A percentile compares a stretch with the other conserved stretches of the same genome.
These are phyloP conservation scores for Peziza echinospora DNA, from an alignment of 495 filamentous ascomycete species.

Conservation along the genomic window DNA sequence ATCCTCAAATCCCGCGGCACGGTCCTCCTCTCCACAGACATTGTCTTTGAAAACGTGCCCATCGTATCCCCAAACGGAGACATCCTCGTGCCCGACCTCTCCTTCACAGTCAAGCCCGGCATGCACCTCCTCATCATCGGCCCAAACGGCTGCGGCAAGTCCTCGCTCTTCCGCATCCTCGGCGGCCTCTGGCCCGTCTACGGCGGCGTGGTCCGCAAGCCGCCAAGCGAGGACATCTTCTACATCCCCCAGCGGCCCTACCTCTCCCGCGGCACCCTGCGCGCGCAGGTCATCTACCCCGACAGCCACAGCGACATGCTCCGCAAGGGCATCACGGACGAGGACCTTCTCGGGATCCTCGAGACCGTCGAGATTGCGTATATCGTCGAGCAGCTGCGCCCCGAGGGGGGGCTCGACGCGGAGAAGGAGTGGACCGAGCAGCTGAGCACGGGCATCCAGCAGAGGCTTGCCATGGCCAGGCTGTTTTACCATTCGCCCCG, in stretches of 20 bases:
- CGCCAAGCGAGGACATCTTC: constrained; percentile 75
- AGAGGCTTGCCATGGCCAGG: constrained; percentile 92
- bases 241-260: constrained; percentile 96
- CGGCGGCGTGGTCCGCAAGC: constrained; percentile 77
- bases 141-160: constrained; percentile 94
- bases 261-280: constrained; percentile 63
- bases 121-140: constrained; percentile 89
- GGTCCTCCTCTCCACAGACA: constrained; percentile 55
- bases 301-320: constrained; percentile 76
- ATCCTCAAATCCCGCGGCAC: constrained; percentile 59
- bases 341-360: constrained; percentile 56
- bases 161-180: constrained; percentile 81
- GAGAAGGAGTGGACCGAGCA: constrained; percentile 93
- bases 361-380: constrained; percentile 58
- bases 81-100: constrained; percentile 59
- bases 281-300: constrained; percentile 92
- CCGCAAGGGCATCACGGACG: constrained; percentile 60
- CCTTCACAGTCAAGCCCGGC: constrained; percentile 64
- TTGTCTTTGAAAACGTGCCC: constrained; percentile 79
- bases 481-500: constrained; percentile 88
- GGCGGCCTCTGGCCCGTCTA: constrained; percentile 98
- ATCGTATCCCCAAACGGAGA: constrained; percentile 95
- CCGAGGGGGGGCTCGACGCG: constrained; percentile 75
- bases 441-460: constrained; percentile 73
- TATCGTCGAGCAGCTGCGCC: constrained; percentile 61